Conservation (phyloP, 306 rosid species). For the Oemleria cerasiformis region DNA sequence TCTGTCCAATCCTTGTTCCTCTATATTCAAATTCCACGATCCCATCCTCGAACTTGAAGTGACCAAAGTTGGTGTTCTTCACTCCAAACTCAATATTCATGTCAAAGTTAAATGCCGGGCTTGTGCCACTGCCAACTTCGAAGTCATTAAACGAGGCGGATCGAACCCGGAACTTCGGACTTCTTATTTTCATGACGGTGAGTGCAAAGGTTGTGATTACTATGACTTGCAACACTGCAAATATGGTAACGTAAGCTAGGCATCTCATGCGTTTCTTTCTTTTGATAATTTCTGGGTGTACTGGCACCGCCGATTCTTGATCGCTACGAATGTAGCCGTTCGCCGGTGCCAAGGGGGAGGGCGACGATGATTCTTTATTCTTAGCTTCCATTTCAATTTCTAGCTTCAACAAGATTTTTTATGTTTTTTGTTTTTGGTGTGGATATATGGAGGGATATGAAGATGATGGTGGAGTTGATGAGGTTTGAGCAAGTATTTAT, state of each 20-base stretch:
- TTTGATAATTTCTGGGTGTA: not conserved
- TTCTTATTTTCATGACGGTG: conserved; percentile 23
- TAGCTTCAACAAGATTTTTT: not conserved
- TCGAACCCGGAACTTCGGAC: conserved; percentile 30
- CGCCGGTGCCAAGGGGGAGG: conserved; percentile 16
- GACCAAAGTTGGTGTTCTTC: conserved; percentile 32
- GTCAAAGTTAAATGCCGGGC: conserved; percentile 5
- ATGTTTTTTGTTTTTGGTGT: not conserved
- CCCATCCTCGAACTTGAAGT: conserved; percentile 18
- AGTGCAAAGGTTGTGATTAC: conserved; percentile 21
- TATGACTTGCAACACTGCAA: conserved; percentile 12
- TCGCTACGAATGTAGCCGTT: conserved; percentile 16
- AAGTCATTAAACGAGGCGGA: conserved; percentile 10
- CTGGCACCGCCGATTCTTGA: not conserved
- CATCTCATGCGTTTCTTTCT: conserved; percentile 26
- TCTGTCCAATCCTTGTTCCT: conserved; percentile 18
- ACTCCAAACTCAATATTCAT: conserved; percentile 17
- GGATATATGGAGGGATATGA: not conserved
- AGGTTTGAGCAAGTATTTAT: not conserved
- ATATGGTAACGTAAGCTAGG: conserved; percentile 7
- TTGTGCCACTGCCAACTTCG: conserved; percentile 11
- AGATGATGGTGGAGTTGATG: not conserved
- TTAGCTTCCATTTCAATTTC: conserved; percentile 15
- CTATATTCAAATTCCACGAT: conserved; percentile 14
- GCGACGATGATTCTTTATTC: not conserved